phyloP scores from a whole-genome alignment of 129 eudicot genomes.

The Helichrysum umbraculigerum region DNA sequence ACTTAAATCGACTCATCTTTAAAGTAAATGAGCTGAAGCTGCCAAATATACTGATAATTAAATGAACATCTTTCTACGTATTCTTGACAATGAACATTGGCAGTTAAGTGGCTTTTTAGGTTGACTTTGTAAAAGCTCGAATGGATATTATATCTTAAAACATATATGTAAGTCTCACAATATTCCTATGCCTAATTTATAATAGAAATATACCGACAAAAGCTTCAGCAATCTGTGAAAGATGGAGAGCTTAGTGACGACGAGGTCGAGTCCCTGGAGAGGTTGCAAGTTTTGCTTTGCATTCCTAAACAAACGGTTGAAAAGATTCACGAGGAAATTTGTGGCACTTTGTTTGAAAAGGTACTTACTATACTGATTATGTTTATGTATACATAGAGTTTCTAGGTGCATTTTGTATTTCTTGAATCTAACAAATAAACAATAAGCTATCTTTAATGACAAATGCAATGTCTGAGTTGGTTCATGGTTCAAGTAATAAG shows the following conservation, averaged over 20 bases:
- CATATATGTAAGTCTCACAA: not conserved
- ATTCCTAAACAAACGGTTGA: constrained; percentile 84
- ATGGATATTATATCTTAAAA: not conserved
- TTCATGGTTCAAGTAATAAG: not conserved
- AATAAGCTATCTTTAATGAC: not conserved
- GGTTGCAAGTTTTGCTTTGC: constrained; percentile 85
- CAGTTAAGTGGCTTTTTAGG: not conserved
- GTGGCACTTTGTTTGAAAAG: constrained; percentile 91
- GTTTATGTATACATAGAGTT: not conserved
- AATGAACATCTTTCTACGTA: not conserved
- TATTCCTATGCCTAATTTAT: constrained; percentile 2
- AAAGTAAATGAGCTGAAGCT: not conserved
- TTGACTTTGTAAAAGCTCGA: not conserved
- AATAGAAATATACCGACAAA: constrained; percentile 84
- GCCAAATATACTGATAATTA: not conserved
- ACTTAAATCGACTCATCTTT: not conserved
- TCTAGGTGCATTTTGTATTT: constrained; percentile 8
- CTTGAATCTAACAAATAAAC: not conserved
- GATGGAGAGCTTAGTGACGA: constrained; percentile 81
- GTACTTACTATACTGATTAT: constrained; percentile 34
- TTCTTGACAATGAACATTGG: not conserved
- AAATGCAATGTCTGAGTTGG: not conserved
- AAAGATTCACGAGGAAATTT: constrained; percentile 80
- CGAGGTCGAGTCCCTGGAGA: constrained; percentile 69
- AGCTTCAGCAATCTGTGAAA: constrained; percentile 73